Evolutionary conservation across 768 basidiomycete genomes (phyloP), one percentile per base, ranked within the genome.

Genomic region (Pleurotus eryngii): DNA sequence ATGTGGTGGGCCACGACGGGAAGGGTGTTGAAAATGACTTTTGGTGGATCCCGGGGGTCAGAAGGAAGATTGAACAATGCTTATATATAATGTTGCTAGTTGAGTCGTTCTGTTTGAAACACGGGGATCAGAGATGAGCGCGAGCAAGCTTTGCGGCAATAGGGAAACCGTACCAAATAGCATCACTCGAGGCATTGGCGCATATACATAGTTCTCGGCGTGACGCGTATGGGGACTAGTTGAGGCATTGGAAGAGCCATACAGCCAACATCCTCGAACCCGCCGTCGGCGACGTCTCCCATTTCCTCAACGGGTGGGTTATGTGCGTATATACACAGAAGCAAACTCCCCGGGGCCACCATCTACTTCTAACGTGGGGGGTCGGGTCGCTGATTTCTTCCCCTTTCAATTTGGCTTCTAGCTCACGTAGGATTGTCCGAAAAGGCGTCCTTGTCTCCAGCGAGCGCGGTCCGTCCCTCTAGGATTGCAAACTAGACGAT

Each of bases 301-400:
- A 83, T 74, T 59, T 81, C 80, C 6, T 73, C 80, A 8, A 63
- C 55, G 3, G 69, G 65, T 2, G 69, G 63, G 30, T 63, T 60
- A 47, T 61, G 57, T 37, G 73, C 63, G 5, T n/a, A 70, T 63
- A 43, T 76, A 72, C 4, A 80, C 78, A 0, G 79, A 74, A 1
- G 88, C 81, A 66, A 94, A 92, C 66, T n/a, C 93, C 3, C 93
- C 95, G 71, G 96, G 95, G 63, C 95, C 92, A 63, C 95, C 92
- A 59, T 92, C 89, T 14, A 86, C 83, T 8, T 79, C 64, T 26
- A 88, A 80, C 1, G 82, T 84, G 1, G 89, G 82, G 15, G 88
- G 85, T 20, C 20, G 20, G 9, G 78, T 79, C 14, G 71, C 74
- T 0, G 78, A 73, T 46, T 77, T 72, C 11, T 60, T 75, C 74